Base-by-base conservation (phyloP, 2,329 filamentous ascomycete species). In the Botrytis aclada region DNA sequence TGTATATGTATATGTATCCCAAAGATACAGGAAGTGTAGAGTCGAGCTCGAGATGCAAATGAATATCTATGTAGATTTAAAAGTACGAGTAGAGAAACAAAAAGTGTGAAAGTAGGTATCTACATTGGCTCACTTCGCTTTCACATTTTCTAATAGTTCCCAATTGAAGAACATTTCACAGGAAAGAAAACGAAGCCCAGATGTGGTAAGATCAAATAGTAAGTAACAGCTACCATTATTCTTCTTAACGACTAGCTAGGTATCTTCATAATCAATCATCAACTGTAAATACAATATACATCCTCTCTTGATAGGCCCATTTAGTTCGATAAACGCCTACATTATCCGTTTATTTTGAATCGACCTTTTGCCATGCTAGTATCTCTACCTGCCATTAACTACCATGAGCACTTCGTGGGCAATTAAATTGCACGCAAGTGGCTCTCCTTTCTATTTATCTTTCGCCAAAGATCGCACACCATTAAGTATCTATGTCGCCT, bases 381-480 rank as follows among this genome's bases (percentile, higher is more conserved):
- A 67, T 41, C n/a, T 69, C 37, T 43, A 5, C 47, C 37, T 43
- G 9, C 47, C 37, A 56, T 56, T 56, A 41, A 56, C 32, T 56
- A 69, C 47, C 47, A n/a, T 32, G 47, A 32, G 34, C 37, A 25
- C 65, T 69, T 69, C 65, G 41, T 69, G 39, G 10, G n/a, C n/a
- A 69, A 56, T 69, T 12, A 67, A 69, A 32, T 32, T 41, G 47
- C 47, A 25, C 39, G 47, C 37, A 41, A 58, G 18, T 4, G 20
- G 12, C 47, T 18, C 39, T 43, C 16, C 61, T 43, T 62, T 22
- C 20, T 32, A 10, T 47, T 43, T 47, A 7, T 56, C 16, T 41
- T 56, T 9, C 18, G n/a, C 47, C 16, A 20, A 41, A 39, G 65
- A 29, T 56, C 25, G 25, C 34, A 41, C 25, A 25, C 5, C 1